phyloP scores from a whole-genome alignment of 352 stramenopile species.

The Achlya hypogyna region DNA sequence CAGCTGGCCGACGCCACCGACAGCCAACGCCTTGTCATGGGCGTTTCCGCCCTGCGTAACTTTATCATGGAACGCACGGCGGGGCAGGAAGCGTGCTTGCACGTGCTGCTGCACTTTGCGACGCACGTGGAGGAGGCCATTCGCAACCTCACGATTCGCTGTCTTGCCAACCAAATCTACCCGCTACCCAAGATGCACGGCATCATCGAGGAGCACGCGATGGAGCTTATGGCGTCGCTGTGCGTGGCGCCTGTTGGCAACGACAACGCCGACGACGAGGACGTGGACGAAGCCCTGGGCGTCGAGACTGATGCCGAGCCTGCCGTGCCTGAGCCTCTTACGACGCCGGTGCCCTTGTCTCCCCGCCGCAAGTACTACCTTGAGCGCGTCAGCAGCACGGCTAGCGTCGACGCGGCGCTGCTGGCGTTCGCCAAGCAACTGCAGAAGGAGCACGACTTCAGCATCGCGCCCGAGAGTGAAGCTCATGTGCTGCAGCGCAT shows the following conservation, averaged over 20 bases:
- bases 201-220: conserved; percentile 52
- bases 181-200: conserved; percentile 37
- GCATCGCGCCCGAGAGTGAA: conserved; percentile 34
- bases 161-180: conserved; percentile 74
- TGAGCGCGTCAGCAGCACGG: background rate
- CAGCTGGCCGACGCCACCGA: conserved; percentile 32
- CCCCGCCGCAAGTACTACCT: conserved; percentile 14
- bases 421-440: conserved; percentile 33
- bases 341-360: background rate
- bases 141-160: conserved; percentile 61
- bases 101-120: conserved; percentile 58
- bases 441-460: conserved; percentile 31
- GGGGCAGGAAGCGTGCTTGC: conserved; percentile 40
- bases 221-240: conserved; percentile 49
- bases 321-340: background rate
- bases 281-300: conserved; percentile 26
- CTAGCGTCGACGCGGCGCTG: conserved; percentile 27
- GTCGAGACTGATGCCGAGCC: conserved; percentile 4
- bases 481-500: conserved; percentile 53
- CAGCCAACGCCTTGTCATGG: conserved; percentile 52
- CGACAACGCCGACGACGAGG: background rate
- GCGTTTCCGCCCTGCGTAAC: conserved; percentile 61
- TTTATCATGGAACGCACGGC: conserved; percentile 51
- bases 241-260: conserved; percentile 19
- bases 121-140: conserved; percentile 56